A percentile compares a stretch with the other conserved stretches of the same genome.
Evolutionary conservation across 164 flowering plant species (phyloP).

Genomic region (Akebia trifoliata): DNA sequence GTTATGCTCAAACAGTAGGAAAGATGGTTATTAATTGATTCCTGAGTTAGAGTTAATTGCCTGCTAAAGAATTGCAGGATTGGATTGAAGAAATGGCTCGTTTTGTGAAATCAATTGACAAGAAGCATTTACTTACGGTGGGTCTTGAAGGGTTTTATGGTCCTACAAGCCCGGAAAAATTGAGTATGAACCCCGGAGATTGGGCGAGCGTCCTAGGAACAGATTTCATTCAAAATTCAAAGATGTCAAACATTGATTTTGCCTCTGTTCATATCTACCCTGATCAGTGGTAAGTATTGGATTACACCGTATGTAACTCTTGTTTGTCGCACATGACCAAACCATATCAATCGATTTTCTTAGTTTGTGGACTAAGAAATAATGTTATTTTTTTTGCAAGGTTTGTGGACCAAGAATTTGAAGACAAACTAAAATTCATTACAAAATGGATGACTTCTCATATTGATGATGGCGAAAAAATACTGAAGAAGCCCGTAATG

Average conservation of each 20-base stretch:
- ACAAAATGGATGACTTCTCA: slow-evolving; percentile 68
- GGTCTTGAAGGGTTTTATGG: slow-evolving; percentile 95
- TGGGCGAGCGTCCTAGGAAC: slow-evolving; percentile 75
- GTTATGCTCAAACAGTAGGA: too few relatives aligned
- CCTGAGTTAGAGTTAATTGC: slow-evolving; percentile 15
- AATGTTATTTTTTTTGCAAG: slow-evolving; percentile 37
- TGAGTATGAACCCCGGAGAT: slow-evolving; percentile 59
- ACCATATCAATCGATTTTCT: too few relatives aligned
- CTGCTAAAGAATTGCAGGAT: slow-evolving; percentile 47
- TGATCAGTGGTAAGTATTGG: slow-evolving; percentile 74
- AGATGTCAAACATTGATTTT: slow-evolving; percentile 59
- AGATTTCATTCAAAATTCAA: slow-evolving; percentile 72
- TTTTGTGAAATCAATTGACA: slow-evolving; percentile 77
- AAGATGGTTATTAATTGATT: too few relatives aligned
- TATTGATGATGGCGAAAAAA: slow-evolving; percentile 80
- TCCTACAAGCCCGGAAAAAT: slow-evolving; percentile 53
- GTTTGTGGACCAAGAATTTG: slow-evolving; percentile 40
- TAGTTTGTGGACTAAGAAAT: too few relatives aligned
- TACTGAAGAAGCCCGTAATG: slow-evolving; percentile 68
- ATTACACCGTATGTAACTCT: too few relatives aligned
- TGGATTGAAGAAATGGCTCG: slow-evolving; percentile 90
- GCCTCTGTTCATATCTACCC: slow-evolving; percentile 90
- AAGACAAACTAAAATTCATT: slow-evolving; percentile 51
- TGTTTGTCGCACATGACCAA: too few relatives aligned
- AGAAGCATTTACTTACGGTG: slow-evolving; percentile 68